Conservation (phyloP, 306 rosid species). For the Fragaria nilgerrensis region DNA sequence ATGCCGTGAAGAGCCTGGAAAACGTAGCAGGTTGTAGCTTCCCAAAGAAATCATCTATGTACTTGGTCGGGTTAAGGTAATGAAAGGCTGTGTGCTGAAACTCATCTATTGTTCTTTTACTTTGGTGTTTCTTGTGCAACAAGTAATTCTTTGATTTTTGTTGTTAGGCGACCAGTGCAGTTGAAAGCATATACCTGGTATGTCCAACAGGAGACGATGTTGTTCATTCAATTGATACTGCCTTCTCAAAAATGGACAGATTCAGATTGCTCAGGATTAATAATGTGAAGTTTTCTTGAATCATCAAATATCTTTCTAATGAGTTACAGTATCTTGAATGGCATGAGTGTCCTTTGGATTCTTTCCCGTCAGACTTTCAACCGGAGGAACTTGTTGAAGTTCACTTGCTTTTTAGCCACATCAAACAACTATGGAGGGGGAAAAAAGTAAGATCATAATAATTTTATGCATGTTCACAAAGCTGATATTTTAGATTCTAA, state of each 20-base stretch:
- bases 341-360: neutral
- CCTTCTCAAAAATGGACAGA: neutral
- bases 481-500: neutral
- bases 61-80: neutral
- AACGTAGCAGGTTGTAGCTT: slow-evolving; percentile 15
- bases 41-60: neutral
- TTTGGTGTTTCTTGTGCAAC: neutral
- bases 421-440: neutral
- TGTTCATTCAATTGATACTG: neutral
- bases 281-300: neutral
- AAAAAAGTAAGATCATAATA: neutral
- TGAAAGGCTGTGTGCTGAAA: neutral
- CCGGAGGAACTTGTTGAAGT: neutral
- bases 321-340: neutral
- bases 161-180: neutral
- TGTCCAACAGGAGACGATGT: neutral
- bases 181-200: neutral
- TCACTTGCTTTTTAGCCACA: neutral
- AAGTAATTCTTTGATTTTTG: neutral
- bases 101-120: neutral
- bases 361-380: neutral
- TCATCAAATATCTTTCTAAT: neutral
- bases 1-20: neutral
- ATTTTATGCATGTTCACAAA: neutral
- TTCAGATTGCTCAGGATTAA: neutral